Conservation (phyloP, 192 early-diverging fungal species). For the Obelidium mucronatum region DNA sequence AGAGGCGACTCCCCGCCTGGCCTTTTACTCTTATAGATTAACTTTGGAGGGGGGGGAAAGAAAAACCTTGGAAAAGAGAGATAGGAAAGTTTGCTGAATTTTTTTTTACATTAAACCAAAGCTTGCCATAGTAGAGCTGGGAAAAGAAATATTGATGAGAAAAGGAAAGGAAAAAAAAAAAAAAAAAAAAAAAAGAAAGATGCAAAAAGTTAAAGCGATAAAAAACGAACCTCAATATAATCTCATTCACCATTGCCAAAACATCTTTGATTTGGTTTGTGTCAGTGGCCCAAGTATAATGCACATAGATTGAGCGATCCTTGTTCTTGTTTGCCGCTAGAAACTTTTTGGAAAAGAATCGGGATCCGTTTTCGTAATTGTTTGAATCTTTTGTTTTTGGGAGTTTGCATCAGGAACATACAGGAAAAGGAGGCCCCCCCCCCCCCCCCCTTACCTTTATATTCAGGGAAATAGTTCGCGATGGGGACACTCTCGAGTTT, state of each 20-base stretch:
- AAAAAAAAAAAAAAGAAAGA: too few species aligned
- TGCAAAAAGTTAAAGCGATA: too few species aligned
- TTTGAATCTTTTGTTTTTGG: conserved; percentile 48
- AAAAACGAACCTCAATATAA: conserved; percentile 40
- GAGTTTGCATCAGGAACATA: too few species aligned
- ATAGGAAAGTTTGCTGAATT: too few species aligned
- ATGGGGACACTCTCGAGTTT: conserved; percentile 13
- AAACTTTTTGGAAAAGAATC: conserved; percentile 53
- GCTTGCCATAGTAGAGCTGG: too few species aligned
- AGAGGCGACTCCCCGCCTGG: too few species aligned
- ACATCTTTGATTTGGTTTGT: conserved; percentile 64
- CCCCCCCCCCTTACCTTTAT: background rate
- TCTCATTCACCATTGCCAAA: conserved; percentile 29
- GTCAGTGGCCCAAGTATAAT: conserved; percentile 69
- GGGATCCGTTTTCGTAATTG: conserved; percentile 49
- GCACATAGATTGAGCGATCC: conserved; percentile 60
- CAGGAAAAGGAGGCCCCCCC: too few species aligned
- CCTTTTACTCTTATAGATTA: too few species aligned
- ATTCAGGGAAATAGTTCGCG: background rate
- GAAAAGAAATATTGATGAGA: too few species aligned
- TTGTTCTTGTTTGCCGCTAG: conserved; percentile 43
- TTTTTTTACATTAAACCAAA: background rate
- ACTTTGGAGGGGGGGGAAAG: too few species aligned
- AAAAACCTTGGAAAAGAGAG: too few species aligned
- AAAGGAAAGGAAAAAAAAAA: too few species aligned